These are phyloP conservation scores for Xylariaceae sp. DNA, from an alignment of 2,329 filamentous ascomycete species.

Conservation along the genomic window DNA sequence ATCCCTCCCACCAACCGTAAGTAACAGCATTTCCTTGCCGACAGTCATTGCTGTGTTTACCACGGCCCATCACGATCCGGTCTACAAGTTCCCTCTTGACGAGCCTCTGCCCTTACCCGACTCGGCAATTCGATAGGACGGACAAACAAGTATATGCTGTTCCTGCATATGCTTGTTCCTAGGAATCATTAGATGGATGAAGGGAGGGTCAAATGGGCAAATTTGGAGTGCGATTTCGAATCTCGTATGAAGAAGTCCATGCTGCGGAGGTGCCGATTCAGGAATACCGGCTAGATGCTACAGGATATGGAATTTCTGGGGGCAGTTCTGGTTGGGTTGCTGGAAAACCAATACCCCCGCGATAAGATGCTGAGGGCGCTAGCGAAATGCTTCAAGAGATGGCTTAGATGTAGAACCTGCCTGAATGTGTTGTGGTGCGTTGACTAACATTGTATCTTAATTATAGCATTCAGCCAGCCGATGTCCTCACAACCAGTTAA, in stretches of 20 bases:
- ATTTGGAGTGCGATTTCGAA: background rate
- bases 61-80: background rate
- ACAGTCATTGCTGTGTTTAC: conserved; percentile 5
- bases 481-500: conserved; percentile 19
- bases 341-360: background rate
- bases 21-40: conserved; percentile 30
- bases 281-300: background rate
- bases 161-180: background rate
- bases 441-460: conserved; percentile 22
- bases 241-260: background rate
- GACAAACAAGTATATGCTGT: background rate
- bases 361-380: background rate
- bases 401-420: background rate
- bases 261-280: background rate
- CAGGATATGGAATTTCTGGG: background rate
- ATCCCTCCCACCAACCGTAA: conserved; percentile 34
- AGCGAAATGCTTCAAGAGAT: background rate
- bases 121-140: conserved; percentile 1
- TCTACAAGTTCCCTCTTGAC: background rate
- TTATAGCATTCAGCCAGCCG: conserved; percentile 31
- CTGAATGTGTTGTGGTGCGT: background rate
- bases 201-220: background rate
- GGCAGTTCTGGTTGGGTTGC: background rate
- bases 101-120: conserved; percentile 5
- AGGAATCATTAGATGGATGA: background rate